Evolutionary conservation across 768 basidiomycete species (phyloP).

Genomic region (Cubamyces sp.): DNA sequence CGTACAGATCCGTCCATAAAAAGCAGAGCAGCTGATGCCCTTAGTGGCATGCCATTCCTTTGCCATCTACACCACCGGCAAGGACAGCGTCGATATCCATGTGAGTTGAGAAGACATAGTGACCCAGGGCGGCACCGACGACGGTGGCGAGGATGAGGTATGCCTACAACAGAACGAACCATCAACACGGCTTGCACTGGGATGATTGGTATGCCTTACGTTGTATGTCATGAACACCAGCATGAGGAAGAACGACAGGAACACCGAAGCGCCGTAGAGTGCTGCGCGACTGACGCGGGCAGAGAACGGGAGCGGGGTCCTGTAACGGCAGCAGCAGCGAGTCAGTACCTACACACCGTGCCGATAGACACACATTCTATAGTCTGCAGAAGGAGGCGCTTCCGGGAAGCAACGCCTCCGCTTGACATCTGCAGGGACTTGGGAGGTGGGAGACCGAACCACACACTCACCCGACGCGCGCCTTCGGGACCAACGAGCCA

Average conservation of each 20-base stretch:
- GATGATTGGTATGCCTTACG: constrained; percentile 48
- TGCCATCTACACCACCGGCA: constrained; percentile 44
- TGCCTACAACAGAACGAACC: constrained; percentile 50
- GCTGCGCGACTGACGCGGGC: constrained; percentile 62
- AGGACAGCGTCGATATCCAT: constrained; percentile 68
- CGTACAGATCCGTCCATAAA: constrained; percentile 9
- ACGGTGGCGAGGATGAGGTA: constrained; percentile 86
- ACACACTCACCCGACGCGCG: constrained; percentile 47
- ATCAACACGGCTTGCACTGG: neutral
- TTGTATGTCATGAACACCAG: constrained; percentile 98
- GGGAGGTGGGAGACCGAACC: no score
- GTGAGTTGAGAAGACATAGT: constrained; percentile 71
- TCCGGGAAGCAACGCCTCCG: no score
- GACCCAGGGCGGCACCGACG: constrained; percentile 79
- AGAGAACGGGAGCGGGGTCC: constrained; percentile 52
- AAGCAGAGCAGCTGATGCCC: neutral
- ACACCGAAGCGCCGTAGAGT: constrained; percentile 76
- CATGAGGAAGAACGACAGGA: constrained; percentile 91
- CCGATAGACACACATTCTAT: no score
- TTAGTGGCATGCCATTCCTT: constrained; percentile 84
- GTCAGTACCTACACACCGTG: neutral
- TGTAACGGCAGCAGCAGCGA: constrained; percentile 28
- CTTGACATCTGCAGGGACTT: no score
- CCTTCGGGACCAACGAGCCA: constrained; percentile 46
- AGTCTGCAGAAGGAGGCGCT: no score